Evolutionary conservation across 2,329 filamentous ascomycete species (phyloP).

Genomic region (Neofusicoccum ribis): DNA sequence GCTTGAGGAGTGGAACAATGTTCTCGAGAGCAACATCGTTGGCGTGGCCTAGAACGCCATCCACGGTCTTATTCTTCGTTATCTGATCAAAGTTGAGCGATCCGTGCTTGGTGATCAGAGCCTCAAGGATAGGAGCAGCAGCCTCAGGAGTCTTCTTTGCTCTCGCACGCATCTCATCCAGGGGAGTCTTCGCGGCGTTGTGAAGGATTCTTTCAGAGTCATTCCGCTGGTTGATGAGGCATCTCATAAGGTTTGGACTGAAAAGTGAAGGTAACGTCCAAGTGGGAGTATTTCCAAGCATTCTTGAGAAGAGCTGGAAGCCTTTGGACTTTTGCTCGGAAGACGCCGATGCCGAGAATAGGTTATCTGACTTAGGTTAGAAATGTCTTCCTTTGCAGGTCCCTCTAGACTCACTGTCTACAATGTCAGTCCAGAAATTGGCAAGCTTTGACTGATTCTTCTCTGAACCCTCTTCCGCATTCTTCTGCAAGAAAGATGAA

Average conservation of each 20-base stretch:
- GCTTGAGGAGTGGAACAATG: slow-evolving; percentile 55
- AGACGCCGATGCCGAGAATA: slow-evolving; percentile 80
- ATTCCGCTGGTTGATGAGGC: slow-evolving; percentile 78
- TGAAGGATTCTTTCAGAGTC: slow-evolving; percentile 78
- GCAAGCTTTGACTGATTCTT: slow-evolving; percentile 55
- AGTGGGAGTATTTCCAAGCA: slow-evolving; percentile 58
- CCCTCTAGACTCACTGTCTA: slow-evolving; percentile 67
- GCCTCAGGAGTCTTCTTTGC: slow-evolving; percentile 62
- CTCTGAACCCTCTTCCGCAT: slow-evolving; percentile 27
- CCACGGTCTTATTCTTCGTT: slow-evolving; percentile 82
- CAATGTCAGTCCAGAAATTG: slow-evolving; percentile 81
- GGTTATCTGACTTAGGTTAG: slow-evolving; percentile 59
- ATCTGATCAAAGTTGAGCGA: slow-evolving; percentile 80
- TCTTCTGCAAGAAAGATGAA: slow-evolving; percentile 31
- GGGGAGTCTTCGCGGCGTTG: slow-evolving; percentile 71
- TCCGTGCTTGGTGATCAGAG: slow-evolving; percentile 69
- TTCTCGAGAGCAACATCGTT: slow-evolving; percentile 51
- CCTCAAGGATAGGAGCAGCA: slow-evolving; percentile 61
- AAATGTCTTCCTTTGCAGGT: not conserved
- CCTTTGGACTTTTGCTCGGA: slow-evolving; percentile 90
- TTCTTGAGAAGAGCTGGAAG: slow-evolving; percentile 80
- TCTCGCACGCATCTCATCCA: slow-evolving; percentile 69
- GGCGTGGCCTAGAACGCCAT: slow-evolving; percentile 66
- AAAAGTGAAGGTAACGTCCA: slow-evolving; percentile 64
- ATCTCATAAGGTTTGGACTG: slow-evolving; percentile 78